A percentile compares a stretch with the other conserved stretches of the same genome.
Evolutionary conservation across 805 yeast genomes (phyloP).

Genomic region (Candida argentea): DNA sequence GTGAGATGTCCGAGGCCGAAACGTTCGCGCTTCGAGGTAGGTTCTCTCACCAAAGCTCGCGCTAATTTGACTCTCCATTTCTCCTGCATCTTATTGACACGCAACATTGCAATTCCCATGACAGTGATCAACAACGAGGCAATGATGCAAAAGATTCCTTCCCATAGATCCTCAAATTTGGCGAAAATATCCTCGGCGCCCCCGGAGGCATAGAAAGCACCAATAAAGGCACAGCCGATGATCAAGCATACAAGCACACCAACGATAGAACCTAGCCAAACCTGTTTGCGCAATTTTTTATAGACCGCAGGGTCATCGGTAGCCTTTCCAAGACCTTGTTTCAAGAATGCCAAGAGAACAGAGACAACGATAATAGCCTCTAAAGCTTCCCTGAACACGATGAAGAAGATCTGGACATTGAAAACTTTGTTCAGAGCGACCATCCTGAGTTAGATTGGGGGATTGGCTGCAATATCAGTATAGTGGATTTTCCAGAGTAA

Average conservation of each 20-base stretch:
- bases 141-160: slow-evolving; percentile 85
- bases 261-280: slow-evolving; percentile 69
- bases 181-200: slow-evolving; percentile 79
- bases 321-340: slow-evolving; percentile 68
- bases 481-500: too few relatives aligned
- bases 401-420: slow-evolving; percentile 71
- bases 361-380: slow-evolving; percentile 92
- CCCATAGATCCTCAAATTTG: slow-evolving; percentile 88
- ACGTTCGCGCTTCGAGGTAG: slow-evolving; percentile 38
- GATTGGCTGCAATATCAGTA: too few relatives aligned
- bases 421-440: slow-evolving; percentile 56
- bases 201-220: slow-evolving; percentile 61
- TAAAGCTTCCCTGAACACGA: slow-evolving; percentile 85
- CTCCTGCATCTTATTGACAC: slow-evolving; percentile 91
- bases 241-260: slow-evolving; percentile 76
- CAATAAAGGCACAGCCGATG: slow-evolving; percentile 90
- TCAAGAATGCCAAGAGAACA: slow-evolving; percentile 81
- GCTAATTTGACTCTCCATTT: slow-evolving; percentile 97
- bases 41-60: slow-evolving; percentile 58
- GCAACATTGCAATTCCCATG: slow-evolving; percentile 95
- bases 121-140: slow-evolving; percentile 82
- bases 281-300: slow-evolving; percentile 60
- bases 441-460: too few relatives aligned
- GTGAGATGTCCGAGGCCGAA: slow-evolving; percentile 26
- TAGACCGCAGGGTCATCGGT: slow-evolving; percentile 42